Conservation (phyloP, 73 alveolate genomes). For the Paramecium sexaurelia region DNA sequence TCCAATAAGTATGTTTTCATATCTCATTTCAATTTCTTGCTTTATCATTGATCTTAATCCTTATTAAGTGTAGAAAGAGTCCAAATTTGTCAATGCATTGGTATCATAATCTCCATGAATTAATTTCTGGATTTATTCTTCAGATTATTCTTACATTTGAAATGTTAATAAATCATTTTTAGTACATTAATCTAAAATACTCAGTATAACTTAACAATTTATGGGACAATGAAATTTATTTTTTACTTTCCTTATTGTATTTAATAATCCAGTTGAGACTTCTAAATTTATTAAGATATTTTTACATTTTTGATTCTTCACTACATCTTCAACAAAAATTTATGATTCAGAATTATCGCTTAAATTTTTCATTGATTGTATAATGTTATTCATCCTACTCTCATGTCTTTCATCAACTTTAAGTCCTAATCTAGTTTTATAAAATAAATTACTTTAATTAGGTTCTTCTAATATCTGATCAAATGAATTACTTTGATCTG, state of each 20-base stretch:
- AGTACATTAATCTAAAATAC: neutral
- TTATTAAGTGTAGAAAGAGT: neutral
- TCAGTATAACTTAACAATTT: neutral
- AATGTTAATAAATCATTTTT: constrained; percentile 25
- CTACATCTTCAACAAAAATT: neutral
- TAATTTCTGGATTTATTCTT: neutral
- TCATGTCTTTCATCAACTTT: neutral
- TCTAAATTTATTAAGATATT: neutral
- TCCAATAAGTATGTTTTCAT: neutral
- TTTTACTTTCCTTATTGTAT: neutral
- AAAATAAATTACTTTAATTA: neutral
- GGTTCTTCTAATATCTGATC: constrained; percentile 30
- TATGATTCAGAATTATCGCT: neutral
- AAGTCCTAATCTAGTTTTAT: constrained; percentile 19
- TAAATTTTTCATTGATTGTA: neutral
- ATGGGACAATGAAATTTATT: neutral
- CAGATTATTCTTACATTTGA: constrained; percentile 8
- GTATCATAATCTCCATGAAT: constrained; percentile 16
- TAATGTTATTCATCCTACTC: neutral
- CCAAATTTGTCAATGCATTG: neutral
- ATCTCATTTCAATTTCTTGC: neutral
- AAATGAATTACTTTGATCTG: neutral
- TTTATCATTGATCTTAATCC: neutral
- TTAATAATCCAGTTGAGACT: neutral
- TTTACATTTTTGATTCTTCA: neutral